Base-by-base conservation (phyloP, 305 asterid species). In the Vinca major region DNA sequence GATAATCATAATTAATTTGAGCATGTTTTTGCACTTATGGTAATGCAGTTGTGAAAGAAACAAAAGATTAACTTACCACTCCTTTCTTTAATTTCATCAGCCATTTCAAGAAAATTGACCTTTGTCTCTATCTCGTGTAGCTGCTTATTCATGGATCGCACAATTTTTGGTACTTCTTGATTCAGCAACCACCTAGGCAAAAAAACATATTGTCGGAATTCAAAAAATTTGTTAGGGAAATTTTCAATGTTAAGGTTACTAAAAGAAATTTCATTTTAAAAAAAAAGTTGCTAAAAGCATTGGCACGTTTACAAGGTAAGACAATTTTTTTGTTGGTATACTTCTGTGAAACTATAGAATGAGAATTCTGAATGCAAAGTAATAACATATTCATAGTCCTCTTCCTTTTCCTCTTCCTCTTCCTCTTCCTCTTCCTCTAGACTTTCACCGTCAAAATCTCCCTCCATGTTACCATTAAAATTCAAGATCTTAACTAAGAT, bases 401-500 rank as follows among this genome's bases (percentile, higher is more conserved):
- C 98, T 72, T 89, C 99, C 58, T 77, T n/a, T n/a, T n/a, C n/a
- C n/a, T n/a, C n/a, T n/a, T n/a, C n/a, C n/a, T n/a, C n/a, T n/a
- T n/a, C n/a, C n/a, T n/a, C n/a, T n/a, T 94, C 98, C 81, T 91
- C 98, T 72, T 89, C 99, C 58, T 77, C 99, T 47, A 79, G 87
- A 81, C 84, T 83, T 77, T 89, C 96, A 71, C 88, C 85, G 65
- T 91, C 97, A 49, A 90, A 79, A 82, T 94, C 98, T 80, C 88
- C 98, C 82, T 94, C 98, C 97, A 91, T 91, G 84, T 82, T 86
- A 78, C 91, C 99, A 66, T 96, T 91, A 79, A 94, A 94, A 83
- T 94, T 94, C 40, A 26, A 98, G 99, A 82, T 94, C 99, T 78
- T 91, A 91, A 78, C 97, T 94, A 64, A 94, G 89, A 80, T 74